phyloP scores from a whole-genome alignment of 225 moss, liverwort and hornwort species.

The Pseudisothecium myosuroides region DNA sequence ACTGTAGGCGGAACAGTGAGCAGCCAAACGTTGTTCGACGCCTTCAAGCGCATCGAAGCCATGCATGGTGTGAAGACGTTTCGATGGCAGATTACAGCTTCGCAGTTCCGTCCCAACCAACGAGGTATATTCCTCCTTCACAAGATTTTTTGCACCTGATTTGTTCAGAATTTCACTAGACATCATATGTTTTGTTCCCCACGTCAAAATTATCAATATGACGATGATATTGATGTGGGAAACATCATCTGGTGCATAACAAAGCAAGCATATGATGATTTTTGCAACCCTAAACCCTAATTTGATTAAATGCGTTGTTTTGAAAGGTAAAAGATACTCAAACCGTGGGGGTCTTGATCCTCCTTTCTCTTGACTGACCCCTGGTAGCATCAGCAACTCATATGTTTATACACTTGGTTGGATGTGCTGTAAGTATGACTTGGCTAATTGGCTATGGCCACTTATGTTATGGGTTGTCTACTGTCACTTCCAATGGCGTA shows the following conservation, averaged over 20 bases:
- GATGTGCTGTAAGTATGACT: neutral
- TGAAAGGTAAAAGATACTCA: neutral
- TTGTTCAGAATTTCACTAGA: neutral
- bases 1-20: constrained; percentile 52
- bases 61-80: constrained; percentile 62
- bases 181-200: neutral
- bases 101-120: constrained; percentile 80
- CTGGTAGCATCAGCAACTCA: neutral
- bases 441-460: neutral
- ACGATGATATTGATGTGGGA: neutral
- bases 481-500: neutral
- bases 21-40: constrained; percentile 81
- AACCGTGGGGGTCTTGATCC: neutral
- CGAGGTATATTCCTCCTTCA: constrained; percentile 14
- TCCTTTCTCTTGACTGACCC: neutral
- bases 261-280: neutral
- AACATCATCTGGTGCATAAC: neutral
- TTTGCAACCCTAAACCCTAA: neutral
- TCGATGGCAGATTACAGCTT: constrained; percentile 76
- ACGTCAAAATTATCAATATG: neutral
- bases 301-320: neutral
- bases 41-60: constrained; percentile 72
- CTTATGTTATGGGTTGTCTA: neutral
- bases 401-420: neutral
- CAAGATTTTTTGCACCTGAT: neutral